Percentiles rank a stretch among this genome's conserved stretches.
phyloP scores from a whole-genome alignment of 768 basidiomycete genomes.

The Macrolepiota albuminosa region DNA sequence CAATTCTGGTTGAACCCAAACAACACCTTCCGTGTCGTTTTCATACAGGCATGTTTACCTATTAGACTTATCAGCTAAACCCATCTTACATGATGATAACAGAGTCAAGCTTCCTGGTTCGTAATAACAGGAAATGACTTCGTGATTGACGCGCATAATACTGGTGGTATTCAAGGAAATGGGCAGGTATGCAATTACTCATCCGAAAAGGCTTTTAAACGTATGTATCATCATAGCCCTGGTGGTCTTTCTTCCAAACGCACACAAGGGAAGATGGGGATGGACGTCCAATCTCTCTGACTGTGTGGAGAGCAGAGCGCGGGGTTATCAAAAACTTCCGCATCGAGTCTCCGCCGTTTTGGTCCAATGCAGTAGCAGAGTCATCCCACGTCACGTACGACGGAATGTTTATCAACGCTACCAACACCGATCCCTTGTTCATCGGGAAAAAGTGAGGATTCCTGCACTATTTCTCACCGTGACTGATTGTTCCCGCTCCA shows the following conservation, averaged over 20 bases:
- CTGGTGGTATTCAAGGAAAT: constrained; percentile 55
- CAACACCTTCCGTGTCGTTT: constrained; percentile 57
- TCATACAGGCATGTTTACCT: constrained; percentile 45
- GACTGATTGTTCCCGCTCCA: constrained; percentile 12
- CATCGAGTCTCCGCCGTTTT: constrained; percentile 54
- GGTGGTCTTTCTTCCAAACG: constrained; percentile 53
- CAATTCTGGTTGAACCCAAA: constrained; percentile 50
- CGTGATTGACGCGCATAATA: constrained; percentile 48
- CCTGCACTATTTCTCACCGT: neutral
- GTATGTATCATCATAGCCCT: constrained; percentile 27
- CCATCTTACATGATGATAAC: neutral
- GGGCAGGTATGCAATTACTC: constrained; percentile 36
- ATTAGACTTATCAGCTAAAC: neutral
- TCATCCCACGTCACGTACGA: constrained; percentile 47
- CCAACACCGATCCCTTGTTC: constrained; percentile 47
- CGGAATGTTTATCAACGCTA: constrained; percentile 55
- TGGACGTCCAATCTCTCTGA: constrained; percentile 53
- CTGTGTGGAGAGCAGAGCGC: constrained; percentile 38
- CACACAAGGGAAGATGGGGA: constrained; percentile 47
- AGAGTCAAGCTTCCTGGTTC: constrained; percentile 64
- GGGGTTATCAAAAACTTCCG: constrained; percentile 43
- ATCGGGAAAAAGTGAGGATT: constrained; percentile 42
- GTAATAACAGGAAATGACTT: constrained; percentile 55
- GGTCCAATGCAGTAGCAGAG: constrained; percentile 53
- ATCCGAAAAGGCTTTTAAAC: neutral